Percentiles rank a stretch among this genome's conserved stretches.
These are phyloP conservation scores for Helianthus tuberosus DNA, from an alignment of 129 eudicot genomes.

Conservation along the genomic window DNA sequence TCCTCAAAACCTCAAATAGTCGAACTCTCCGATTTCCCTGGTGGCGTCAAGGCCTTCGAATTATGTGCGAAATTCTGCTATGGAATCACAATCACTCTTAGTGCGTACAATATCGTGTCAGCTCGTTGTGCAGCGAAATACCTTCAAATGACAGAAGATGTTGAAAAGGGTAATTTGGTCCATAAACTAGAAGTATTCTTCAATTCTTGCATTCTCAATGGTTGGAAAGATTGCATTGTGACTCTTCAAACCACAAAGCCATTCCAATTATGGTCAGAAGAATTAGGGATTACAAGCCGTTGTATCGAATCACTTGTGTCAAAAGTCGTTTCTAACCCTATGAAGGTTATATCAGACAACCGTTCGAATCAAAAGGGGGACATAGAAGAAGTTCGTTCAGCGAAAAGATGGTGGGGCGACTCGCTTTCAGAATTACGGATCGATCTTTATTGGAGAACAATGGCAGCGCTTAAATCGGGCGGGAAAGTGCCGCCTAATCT, in stretches of 20 bases:
- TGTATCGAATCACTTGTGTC: conserved; percentile 74
- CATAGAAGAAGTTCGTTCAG: conserved; percentile 24
- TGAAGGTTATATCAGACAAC: conserved; percentile 50
- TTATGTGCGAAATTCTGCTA: conserved; percentile 88
- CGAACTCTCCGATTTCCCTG: conserved; percentile 80
- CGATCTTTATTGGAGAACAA: conserved; percentile 78
- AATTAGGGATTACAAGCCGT: conserved; percentile 67
- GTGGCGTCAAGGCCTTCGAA: conserved; percentile 80
- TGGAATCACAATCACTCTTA: conserved; percentile 77
- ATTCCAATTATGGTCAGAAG: conserved; percentile 62
- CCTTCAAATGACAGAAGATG: conserved; percentile 88
- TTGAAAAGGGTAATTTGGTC: conserved; percentile 74
- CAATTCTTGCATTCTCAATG: conserved; percentile 76
- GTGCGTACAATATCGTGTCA: conserved; percentile 75
- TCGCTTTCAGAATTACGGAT: conserved; percentile 71
- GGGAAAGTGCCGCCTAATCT: conserved; percentile 61
- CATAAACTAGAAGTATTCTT: conserved; percentile 74
- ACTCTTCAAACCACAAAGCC: conserved; percentile 69
- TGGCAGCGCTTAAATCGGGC: conserved; percentile 76
- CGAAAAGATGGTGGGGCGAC: conserved; percentile 85
- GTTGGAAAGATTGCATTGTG: conserved; percentile 80
- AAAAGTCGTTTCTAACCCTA: conserved; percentile 61
- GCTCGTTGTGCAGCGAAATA: conserved; percentile 73
- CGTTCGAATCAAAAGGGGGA: conserved; percentile 44
- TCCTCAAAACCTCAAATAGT: conserved; percentile 58